Base-by-base conservation (phyloP, 2,329 filamentous ascomycete genomes). In the Aureobasidium musti region DNA sequence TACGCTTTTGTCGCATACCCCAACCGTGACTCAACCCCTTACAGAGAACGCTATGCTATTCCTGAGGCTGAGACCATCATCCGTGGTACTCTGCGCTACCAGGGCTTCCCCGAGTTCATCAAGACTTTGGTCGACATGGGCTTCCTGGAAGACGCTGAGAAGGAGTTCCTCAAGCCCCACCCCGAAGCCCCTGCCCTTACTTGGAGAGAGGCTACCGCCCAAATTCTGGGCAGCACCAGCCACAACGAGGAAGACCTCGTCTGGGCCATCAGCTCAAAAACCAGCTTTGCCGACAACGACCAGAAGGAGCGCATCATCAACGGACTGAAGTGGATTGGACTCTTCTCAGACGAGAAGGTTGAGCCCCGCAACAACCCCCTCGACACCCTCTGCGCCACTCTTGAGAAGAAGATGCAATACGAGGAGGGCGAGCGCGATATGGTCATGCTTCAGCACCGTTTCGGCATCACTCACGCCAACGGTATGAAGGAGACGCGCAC, bases 341-440 rank as follows among this genome's bases (percentile, higher is more conserved):
- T 87, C 69, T 89, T 92, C 80, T 89, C 86, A 50, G 84, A 88
- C 70, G 84, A 86, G 75, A 81, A 86, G 76, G 92, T 89, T 75
- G 89, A 81, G 6, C 89, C 91, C 33, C 83, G 87, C 66, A 89
- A 87, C 65, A 97, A 91, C 82, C 90, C 92, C 4, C 85, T 97
- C 28, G 93, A 97, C 78, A 94, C 91, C n/a, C 87, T 97, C 45
- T 97, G 92, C 81, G 91, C 91, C 37, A 90, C 88, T 3, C 86
- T 97, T 35, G 92, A 96, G 83, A 81, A 91, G 83, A 96, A 96
- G 87, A 96, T 96, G 91, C 86, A 91, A 79, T 97, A 89, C 78
- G 89, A 86, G 74, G 83, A 89, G 73, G 89, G 85, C 68, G 92
- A 97, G 86, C 89, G 92, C 68, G 92, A 96, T 78, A 82, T 96